These are phyloP conservation scores for Boletus insuetus DNA, from an alignment of 768 basidiomycete species.

Conservation along the genomic window DNA sequence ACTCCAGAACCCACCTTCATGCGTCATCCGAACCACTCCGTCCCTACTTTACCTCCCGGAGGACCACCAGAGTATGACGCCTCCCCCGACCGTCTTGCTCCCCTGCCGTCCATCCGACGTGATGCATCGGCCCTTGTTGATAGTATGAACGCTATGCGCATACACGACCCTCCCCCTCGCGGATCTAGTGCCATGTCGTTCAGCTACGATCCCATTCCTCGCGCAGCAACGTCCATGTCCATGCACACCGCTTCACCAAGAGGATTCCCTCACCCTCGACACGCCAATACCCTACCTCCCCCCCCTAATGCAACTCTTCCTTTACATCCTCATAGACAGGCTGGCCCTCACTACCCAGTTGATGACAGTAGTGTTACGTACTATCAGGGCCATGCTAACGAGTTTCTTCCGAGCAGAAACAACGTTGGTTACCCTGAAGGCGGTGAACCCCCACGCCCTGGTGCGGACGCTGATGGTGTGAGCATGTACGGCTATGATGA, in stretches of 20 bases:
- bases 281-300: conserved; percentile 42
- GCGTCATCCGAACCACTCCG: conserved; percentile 48
- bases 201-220: conserved; percentile 46
- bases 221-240: conserved; percentile 59
- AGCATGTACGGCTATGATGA: conserved; percentile 42
- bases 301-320: conserved; percentile 23
- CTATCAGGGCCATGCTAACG: conserved; percentile 10
- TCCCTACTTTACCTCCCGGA: conserved; percentile 43
- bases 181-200: conserved; percentile 29
- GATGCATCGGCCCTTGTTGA: conserved; percentile 44
- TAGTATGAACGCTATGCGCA: conserved; percentile 51
- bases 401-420: conserved; percentile 22
- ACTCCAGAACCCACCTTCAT: conserved; percentile 30
- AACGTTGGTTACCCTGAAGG: conserved; percentile 28
- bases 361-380: conserved; percentile 29
- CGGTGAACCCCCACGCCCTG: conserved; percentile 20
- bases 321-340: conserved; percentile 18
- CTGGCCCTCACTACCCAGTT: conserved; percentile 32
- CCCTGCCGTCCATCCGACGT: conserved; percentile 39
- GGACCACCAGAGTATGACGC: conserved; percentile 33
- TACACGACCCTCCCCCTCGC: conserved; percentile 42
- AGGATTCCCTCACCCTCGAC: conserved; percentile 36
- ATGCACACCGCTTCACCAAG: conserved; percentile 34
- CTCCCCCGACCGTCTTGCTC: conserved; percentile 20
- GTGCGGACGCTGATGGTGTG: conserved; percentile 35